phyloP scores from a whole-genome alignment of 1,284 basidiomycete species.

The Naganishia liquefaciens region DNA sequence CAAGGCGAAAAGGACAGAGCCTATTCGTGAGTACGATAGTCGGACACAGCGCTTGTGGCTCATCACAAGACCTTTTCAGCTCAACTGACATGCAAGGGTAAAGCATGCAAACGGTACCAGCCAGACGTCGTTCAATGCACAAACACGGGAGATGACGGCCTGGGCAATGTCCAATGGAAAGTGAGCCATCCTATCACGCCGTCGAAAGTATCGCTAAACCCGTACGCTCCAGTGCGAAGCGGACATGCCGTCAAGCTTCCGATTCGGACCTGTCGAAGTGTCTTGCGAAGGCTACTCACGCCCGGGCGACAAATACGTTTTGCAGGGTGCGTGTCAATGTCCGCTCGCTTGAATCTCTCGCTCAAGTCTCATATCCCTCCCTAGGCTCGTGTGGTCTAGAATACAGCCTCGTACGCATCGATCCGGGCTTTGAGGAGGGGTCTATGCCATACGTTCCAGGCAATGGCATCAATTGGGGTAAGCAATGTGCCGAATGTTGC shows the following conservation, averaged over 20 bases:
- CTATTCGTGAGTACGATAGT: slow-evolving; percentile 58
- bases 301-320: slow-evolving; percentile 75
- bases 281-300: slow-evolving; percentile 84
- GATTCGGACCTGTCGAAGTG: slow-evolving; percentile 79
- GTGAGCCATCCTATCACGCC: slow-evolving; percentile 50
- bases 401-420: slow-evolving; percentile 71
- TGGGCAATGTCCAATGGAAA: slow-evolving; percentile 77
- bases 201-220: background rate
- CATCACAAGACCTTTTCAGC: slow-evolving; percentile 36
- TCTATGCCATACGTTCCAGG: slow-evolving; percentile 56
- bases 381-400: slow-evolving; percentile 78
- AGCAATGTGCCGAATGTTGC: slow-evolving; percentile 33
- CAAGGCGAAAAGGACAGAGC: slow-evolving; percentile 63
- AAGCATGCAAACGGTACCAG: slow-evolving; percentile 70
- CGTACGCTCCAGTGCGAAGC: slow-evolving; percentile 69
- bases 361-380: background rate
- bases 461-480: slow-evolving; percentile 39
- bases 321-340: slow-evolving; percentile 65
- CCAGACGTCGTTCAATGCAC: slow-evolving; percentile 84
- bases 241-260: slow-evolving; percentile 74
- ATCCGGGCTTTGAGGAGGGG: slow-evolving; percentile 40
- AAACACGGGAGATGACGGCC: slow-evolving; percentile 71
- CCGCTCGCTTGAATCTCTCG: background rate
- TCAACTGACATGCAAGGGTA: slow-evolving; percentile 79
- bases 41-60: too few species aligned